Evolutionary conservation across 2,329 filamentous ascomycete species (phyloP), one percentile per base, ranked within the genome.

Genomic region (Pseudopithomyces maydicus): DNA sequence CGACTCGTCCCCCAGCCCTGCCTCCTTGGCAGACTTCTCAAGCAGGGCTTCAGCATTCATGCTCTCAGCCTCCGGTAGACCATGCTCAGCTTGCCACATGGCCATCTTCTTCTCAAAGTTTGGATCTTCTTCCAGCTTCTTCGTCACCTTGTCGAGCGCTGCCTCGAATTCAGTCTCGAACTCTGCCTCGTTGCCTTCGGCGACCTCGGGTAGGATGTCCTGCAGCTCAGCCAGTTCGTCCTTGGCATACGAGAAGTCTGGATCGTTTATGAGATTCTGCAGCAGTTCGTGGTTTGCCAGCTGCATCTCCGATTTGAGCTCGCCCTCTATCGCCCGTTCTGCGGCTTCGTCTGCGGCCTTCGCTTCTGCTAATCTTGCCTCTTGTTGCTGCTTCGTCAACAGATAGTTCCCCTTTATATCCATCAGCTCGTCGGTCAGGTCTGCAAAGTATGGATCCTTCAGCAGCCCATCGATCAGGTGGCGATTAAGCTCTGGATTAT

Each of bases 381-480:
- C 35, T 36, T 22, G n/a, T n/a, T 51, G 33, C 48, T 32, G 19
- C 17, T 56, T 63, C 2, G 62, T 57, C 55, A 60, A 58, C 39
- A 72, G 64, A 6, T 26, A 29, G 23, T 53, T 50, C 17, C 54
- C 43, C 55, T 71, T 74, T 44, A 74, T 65, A 8, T 65, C 64
- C 47, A 63, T 63, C 35, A 74, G 58, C 42, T 66, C 65, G 14
- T 70, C 61, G 4, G 67, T 58, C 46, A 74, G 42, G 32, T 71
- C 64, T 10, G 63, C 64, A 50, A 72, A 74, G 11, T 65, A 67
- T 10, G 72, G 73, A 41, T 74, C 61, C 15, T 49, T 20, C 29
- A 74, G 66, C n/a, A 74, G 50, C 15, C 63, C 63, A 39, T 73
- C 68, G 33, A 74, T 57, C 23, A 73, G 46, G 15, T 59, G 62